Percentiles rank a stretch among this genome's conserved stretches.
phyloP scores from a whole-genome alignment of 805 yeast species.

The Candida orba region DNA sequence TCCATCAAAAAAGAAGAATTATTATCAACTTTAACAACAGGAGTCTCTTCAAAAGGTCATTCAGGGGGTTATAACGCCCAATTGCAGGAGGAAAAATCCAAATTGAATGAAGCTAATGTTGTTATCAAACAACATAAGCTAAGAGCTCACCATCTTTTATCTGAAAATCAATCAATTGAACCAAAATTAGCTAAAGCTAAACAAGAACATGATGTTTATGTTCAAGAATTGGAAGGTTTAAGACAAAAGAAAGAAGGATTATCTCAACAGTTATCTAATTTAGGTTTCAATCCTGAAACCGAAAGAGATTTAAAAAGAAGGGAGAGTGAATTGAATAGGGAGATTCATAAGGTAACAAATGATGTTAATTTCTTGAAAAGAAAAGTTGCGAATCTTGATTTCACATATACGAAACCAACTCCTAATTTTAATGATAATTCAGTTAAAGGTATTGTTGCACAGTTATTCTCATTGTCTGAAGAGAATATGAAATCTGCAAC shows the following conservation, averaged over 20 bases:
- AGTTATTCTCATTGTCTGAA: conserved; percentile 59
- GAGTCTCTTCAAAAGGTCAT: conserved; percentile 77
- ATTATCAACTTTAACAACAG: conserved; percentile 74
- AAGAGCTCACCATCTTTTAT: conserved; percentile 47
- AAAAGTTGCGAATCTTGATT: conserved; percentile 66
- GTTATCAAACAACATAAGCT: conserved; percentile 52
- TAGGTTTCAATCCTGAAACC: conserved; percentile 51
- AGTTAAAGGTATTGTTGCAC: conserved; percentile 88
- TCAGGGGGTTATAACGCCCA: conserved; percentile 74
- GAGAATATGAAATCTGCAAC: conserved; percentile 53
- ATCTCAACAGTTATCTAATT: conserved; percentile 35
- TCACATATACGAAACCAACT: conserved; percentile 59
- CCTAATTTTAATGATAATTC: conserved; percentile 50
- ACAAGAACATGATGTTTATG: conserved; percentile 34
- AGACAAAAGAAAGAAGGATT: conserved; percentile 31
- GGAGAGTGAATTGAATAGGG: conserved; percentile 37
- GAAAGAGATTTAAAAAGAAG: conserved; percentile 38
- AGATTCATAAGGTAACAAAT: conserved; percentile 36
- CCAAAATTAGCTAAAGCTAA: conserved; percentile 49
- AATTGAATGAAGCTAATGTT: conserved; percentile 46
- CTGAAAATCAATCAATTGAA: conserved; percentile 39
- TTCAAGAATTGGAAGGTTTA: conserved; percentile 37
- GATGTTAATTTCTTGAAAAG: conserved; percentile 53
- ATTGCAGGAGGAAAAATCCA: conserved; percentile 53
- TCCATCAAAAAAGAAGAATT: conserved; percentile 66